Conservation (phyloP, 1,284 basidiomycete species). For the Ceratobasidium sp. region DNA sequence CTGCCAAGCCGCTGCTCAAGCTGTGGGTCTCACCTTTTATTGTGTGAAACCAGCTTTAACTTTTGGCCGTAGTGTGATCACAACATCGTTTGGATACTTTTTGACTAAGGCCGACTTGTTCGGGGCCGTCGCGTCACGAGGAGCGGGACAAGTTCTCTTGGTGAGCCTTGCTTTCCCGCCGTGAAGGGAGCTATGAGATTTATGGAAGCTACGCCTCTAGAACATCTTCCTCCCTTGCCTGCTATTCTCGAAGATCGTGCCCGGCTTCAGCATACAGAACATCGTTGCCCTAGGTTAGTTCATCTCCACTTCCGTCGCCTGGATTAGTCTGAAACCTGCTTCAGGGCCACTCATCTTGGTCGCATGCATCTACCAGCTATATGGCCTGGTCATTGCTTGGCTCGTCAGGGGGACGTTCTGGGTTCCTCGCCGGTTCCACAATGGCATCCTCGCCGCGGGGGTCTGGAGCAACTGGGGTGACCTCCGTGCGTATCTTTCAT, state of each 20-base stretch:
- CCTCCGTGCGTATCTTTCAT: constrained; percentile 66
- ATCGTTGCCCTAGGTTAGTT: constrained; percentile 65
- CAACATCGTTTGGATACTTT: constrained; percentile 67
- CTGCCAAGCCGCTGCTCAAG: constrained; percentile 70
- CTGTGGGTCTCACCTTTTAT: constrained; percentile 61
- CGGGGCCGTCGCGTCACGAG: constrained; percentile 68
- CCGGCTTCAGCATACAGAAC: constrained; percentile 76
- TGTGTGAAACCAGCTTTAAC: background rate
- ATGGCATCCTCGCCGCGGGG: constrained; percentile 75
- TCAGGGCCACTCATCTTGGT: constrained; percentile 69
- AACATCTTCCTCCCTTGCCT: constrained; percentile 78
- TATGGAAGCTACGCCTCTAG: constrained; percentile 53
- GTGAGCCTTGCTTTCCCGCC: constrained; percentile 54
- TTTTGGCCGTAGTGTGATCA: constrained; percentile 62
- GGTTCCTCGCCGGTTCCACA: constrained; percentile 81
- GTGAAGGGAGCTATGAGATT: background rate
- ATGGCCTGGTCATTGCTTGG: constrained; percentile 71
- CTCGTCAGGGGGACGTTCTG: constrained; percentile 76
- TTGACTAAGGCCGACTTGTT: constrained; percentile 74
- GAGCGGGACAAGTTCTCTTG: constrained; percentile 71
- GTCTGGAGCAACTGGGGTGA: constrained; percentile 76
- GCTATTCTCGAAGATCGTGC: constrained; percentile 82
- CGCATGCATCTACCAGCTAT: constrained; percentile 65
- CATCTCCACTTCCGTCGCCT: constrained; percentile 47
- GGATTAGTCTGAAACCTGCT: constrained; percentile 47